A percentile compares a stretch with the other conserved stretches of the same genome.
Conservation (phyloP, 495 filamentous ascomycete species). For the Podospora sp. region DNA sequence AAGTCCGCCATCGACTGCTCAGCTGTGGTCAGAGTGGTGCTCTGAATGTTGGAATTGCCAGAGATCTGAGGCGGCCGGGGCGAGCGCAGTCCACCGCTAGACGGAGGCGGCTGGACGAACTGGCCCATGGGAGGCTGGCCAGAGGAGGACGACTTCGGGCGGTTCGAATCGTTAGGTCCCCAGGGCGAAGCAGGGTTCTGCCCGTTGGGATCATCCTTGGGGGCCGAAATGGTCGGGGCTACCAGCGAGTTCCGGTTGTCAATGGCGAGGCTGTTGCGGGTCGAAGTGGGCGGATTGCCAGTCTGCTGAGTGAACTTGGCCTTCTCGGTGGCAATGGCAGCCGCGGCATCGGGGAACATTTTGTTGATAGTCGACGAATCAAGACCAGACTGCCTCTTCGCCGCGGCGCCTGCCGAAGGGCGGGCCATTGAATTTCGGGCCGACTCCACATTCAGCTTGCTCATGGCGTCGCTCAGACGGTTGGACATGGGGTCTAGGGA, state of each 20-base stretch:
- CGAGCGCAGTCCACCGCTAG: conserved; percentile 80
- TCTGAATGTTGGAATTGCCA: conserved; percentile 75
- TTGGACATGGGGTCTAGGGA: conserved; percentile 91
- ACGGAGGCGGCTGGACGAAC: conserved; percentile 81
- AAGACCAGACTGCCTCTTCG: conserved; percentile 89
- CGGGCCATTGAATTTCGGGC: conserved; percentile 86
- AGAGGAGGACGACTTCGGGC: conserved; percentile 92
- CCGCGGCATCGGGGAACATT: conserved; percentile 98
- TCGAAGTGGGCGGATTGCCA: conserved; percentile 84
- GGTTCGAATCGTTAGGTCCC: conserved; percentile 62
- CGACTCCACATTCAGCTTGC: conserved; percentile 82
- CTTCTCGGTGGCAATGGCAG: conserved; percentile 96
- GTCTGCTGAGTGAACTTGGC: conserved; percentile 95
- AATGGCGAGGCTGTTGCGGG: conserved; percentile 86
- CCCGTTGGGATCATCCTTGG: conserved; percentile 56
- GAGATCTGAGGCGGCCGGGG: conserved; percentile 69
- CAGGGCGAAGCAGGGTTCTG: conserved; percentile 77
- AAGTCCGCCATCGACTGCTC: conserved; percentile 69
- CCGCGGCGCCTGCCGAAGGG: conserved; percentile 64
- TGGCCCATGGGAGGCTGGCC: conserved; percentile 92
- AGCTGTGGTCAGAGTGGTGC: conserved; percentile 72
- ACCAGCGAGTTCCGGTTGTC: conserved; percentile 78
- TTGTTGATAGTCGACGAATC: conserved; percentile 94
- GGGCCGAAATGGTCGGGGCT: conserved; percentile 72
- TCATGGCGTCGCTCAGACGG: conserved; percentile 96